These are phyloP conservation scores for Colletotrichum sp. DNA, from an alignment of 2,329 filamentous ascomycete genomes.

Conservation along the genomic window DNA sequence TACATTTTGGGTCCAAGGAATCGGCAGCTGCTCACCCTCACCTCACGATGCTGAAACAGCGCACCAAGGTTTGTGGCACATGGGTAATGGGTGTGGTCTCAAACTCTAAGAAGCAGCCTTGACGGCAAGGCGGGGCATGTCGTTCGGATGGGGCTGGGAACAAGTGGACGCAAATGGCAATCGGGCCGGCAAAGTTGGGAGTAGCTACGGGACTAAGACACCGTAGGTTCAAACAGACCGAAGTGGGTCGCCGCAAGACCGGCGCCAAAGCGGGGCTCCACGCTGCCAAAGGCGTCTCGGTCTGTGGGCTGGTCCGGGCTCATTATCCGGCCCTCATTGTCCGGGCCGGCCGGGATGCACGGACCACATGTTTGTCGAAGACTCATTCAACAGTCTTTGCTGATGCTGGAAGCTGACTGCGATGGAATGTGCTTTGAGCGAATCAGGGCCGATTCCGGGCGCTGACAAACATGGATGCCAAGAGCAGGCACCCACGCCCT, in stretches of 20 bases:
- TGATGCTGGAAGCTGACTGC: not conserved
- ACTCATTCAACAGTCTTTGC: not conserved
- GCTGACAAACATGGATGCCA: not conserved
- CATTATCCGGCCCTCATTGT: not conserved
- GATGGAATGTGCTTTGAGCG: not conserved
- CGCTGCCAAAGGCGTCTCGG: not conserved
- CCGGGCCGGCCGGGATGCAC: slow-evolving; percentile 11
- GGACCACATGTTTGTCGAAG: slow-evolving; percentile 17
- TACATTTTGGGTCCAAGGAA: not conserved
- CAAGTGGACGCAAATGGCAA: not conserved
- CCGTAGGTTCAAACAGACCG: not conserved
- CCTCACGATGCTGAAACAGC: not conserved
- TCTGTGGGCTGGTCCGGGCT: not conserved
- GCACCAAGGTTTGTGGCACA: slow-evolving; percentile 4
- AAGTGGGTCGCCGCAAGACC: slow-evolving; percentile 8
- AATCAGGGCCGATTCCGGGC: not conserved
- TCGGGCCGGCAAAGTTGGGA: not conserved
- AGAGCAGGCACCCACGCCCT: not conserved
- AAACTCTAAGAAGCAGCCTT: slow-evolving; percentile 2
- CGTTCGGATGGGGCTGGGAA: not conserved
- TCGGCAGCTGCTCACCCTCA: not conserved
- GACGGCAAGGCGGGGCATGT: not conserved
- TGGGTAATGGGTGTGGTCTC: not conserved
- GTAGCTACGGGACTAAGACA: not conserved
- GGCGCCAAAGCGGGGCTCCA: not conserved